Evolutionary conservation across 306 rosid genomes (phyloP), one percentile per base, ranked within the genome.

Genomic region (Castanopsis chinensis): DNA sequence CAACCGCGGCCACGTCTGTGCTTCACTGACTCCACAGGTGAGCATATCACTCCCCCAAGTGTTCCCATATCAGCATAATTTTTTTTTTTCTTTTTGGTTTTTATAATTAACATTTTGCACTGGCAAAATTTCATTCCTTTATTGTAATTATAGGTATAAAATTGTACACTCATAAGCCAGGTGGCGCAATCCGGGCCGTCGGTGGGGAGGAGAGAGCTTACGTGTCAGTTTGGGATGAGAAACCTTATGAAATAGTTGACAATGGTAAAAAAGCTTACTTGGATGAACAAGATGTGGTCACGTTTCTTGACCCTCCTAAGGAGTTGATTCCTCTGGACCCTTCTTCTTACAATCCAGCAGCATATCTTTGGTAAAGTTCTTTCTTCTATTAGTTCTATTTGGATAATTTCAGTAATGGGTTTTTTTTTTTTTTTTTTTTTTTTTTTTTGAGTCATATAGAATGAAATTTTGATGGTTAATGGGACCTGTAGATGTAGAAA

Each of bases 231-330:
- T 94, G 93, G 97, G 93, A 92, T 57, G 93, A 90, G 82, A 83
- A 88, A 19, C 94, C 98, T 19, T 90, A 85, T 76, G 89, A 88
- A 79, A 77, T 83, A 6, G 90, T 90, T 87, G 88, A 86, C 1
- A 83, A 23, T 68, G 96, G 97, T 60, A 80, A 75, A 73, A 90
- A 74, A 82, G 86, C 56, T 63, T 94, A 85, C 80, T 76, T 91
- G 58, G 97, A 92, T 78, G 98, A 94, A 78, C 93, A 84, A 63
- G 98, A 94, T 65, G 85, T 94, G 1, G 85, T 86, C 20, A 79
- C 97, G 1, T 91, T 94, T 88, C 89, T 94, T 73, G 93, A 92
- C 79, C 97, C 97, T 63, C 97, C 96, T 1, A 90, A 84, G 83
- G 86, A 85, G 15, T 87, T 94, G 45, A 88, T 90, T 35, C 98